Conservation (phyloP, 2,329 filamentous ascomycete genomes). For the Fusarium nurragi region DNA sequence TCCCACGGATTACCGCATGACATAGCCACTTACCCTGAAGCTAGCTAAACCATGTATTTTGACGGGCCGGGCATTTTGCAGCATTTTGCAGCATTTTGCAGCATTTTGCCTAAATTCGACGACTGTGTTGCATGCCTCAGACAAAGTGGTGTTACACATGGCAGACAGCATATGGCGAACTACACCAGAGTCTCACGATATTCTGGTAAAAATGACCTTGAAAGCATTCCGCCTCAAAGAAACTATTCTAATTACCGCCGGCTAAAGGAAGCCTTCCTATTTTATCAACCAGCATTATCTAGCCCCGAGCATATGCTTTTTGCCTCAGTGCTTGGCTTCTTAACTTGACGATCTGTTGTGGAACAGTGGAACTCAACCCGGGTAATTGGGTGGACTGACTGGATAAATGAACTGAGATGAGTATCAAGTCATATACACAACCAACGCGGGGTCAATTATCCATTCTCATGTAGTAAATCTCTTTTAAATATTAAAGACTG, state of each 20-base stretch:
- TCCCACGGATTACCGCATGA: conserved; percentile 2
- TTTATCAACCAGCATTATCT: conserved; percentile 16
- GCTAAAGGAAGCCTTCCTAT: not conserved
- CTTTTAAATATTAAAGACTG: conserved; percentile 8
- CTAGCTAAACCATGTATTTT: not conserved
- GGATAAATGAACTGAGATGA: conserved; percentile 38
- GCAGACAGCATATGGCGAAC: conserved; percentile 8
- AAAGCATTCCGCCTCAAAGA: not conserved
- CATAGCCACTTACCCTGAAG: conserved; percentile 20
- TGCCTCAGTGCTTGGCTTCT: conserved; percentile 1
- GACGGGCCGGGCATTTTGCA: not conserved
- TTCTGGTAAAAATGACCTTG: not conserved
- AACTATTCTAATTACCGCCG: conserved; percentile 10
- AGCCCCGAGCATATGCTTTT: not conserved
- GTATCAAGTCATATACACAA: conserved; percentile 25
- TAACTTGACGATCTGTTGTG: conserved; percentile 14
- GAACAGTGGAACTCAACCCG: conserved; percentile 34
- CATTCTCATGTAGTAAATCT: conserved; percentile 8
- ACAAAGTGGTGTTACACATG: not conserved
- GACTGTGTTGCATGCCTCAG: not conserved
- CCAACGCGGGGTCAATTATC: conserved; percentile 32
- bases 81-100: conserved; percentile 6
- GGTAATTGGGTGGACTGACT: conserved; percentile 35
- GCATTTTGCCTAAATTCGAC: conserved; percentile 22
- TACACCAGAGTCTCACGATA: not conserved